Percentiles rank a stretch among this genome's conserved stretches.
phyloP scores from a whole-genome alignment of 768 basidiomycete genomes.

The Lepiota venenata region DNA sequence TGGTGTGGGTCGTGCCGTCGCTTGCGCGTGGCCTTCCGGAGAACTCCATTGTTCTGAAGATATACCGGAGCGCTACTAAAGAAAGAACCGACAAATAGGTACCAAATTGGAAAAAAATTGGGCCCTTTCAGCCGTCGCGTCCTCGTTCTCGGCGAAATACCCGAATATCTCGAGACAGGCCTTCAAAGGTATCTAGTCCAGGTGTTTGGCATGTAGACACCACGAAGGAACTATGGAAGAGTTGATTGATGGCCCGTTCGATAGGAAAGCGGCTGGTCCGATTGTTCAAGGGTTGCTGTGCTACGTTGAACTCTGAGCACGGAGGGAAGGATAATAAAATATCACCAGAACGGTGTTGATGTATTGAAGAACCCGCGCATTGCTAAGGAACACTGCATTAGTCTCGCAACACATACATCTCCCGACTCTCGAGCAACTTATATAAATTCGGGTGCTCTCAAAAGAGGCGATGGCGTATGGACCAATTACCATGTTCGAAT shows the following conservation, averaged over 20 bases:
- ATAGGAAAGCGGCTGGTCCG: no score
- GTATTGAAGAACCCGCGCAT: no score
- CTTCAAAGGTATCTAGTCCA: conserved; percentile 38
- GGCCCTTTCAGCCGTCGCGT: conserved; percentile 15
- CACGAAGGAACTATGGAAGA: conserved; percentile 17
- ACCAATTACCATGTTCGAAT: no score
- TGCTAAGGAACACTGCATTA: no score
- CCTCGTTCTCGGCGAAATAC: conserved; percentile 21
- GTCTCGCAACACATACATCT: no score
- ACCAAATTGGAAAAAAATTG: conserved; percentile 28
- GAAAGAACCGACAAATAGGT: conserved; percentile 39
- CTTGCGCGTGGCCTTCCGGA: conserved; percentile 5
- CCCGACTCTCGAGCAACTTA: no score
- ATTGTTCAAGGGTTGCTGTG: no score
- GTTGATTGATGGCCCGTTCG: not conserved
- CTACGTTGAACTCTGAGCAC: no score
- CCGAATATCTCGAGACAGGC: conserved; percentile 40
- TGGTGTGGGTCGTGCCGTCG: not conserved
- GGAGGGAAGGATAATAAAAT: no score
- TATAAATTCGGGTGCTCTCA: no score
- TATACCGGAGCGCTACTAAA: conserved; percentile 32
- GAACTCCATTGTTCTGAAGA: conserved; percentile 32
- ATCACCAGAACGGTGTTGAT: no score
- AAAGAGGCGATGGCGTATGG: no score
- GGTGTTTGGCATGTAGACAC: not conserved